Conservation (phyloP, 192 early-diverging fungal species). For the Borealophlyctis nickersoniae region DNA sequence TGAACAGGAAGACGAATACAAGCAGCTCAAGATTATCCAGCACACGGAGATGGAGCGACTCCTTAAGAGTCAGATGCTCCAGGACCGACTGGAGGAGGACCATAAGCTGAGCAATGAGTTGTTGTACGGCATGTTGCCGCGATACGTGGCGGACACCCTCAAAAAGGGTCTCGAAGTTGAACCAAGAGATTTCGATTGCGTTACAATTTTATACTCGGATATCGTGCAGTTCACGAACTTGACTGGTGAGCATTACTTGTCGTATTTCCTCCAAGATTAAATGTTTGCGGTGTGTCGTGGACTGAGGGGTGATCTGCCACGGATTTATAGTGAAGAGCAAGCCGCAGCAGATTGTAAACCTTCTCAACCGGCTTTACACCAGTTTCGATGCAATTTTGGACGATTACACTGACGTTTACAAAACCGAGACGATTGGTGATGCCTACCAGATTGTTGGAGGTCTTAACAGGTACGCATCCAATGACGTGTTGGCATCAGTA, state of each 20-base stretch:
- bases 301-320: too few species aligned
- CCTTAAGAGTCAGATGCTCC: conserved; percentile 34
- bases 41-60: conserved; percentile 39
- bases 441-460: conserved; percentile 43
- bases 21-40: conserved; percentile 36
- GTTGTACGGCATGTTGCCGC: conserved; percentile 43
- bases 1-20: conserved; percentile 31
- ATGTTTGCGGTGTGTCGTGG: too few species aligned
- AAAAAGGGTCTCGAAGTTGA: conserved; percentile 35
- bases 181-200: conserved; percentile 34
- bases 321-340: conserved; percentile 27
- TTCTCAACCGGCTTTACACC: conserved; percentile 47
- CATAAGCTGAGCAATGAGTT: conserved; percentile 41
- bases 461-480: conserved; percentile 28
- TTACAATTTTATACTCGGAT: conserved; percentile 37
- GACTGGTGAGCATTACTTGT: too few species aligned
- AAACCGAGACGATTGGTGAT: conserved; percentile 48
- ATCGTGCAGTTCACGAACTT: conserved; percentile 46
- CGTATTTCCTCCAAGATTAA: too few species aligned
- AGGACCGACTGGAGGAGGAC: conserved; percentile 38
- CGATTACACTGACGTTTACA: conserved; percentile 43
- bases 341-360: conserved; percentile 37
- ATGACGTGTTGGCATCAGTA: too few species aligned
- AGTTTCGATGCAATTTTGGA: conserved; percentile 40
- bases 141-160: conserved; percentile 44